Evolutionary conservation across 2,329 filamentous ascomycete genomes (phyloP).

Genomic region (Fusarium sp.): DNA sequence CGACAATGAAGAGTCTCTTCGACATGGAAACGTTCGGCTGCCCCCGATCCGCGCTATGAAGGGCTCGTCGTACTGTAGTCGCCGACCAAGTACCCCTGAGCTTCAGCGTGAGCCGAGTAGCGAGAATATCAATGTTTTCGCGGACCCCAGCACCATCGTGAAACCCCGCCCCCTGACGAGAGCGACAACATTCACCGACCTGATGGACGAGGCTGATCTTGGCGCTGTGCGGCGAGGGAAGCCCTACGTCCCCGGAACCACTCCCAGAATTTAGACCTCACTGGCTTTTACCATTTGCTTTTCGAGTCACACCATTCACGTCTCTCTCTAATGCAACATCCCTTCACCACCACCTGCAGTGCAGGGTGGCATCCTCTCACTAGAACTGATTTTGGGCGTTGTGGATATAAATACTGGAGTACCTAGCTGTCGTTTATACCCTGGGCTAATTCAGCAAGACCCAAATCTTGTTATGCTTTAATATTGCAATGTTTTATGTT

Average conservation of each 20-base stretch:
- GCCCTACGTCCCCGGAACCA: conserved; percentile 53
- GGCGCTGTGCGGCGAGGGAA: conserved; percentile 53
- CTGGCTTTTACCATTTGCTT: background rate
- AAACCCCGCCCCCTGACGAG: conserved; percentile 42
- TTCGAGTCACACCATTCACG: background rate
- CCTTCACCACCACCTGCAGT: conserved; percentile 18
- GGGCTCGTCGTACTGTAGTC: conserved; percentile 38
- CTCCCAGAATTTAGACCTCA: conserved; percentile 43
- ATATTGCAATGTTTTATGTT: conserved; percentile 2
- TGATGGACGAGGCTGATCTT: conserved; percentile 60
- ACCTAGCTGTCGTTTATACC: conserved; percentile 39
- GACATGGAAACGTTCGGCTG: conserved; percentile 44
- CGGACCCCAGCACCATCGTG: conserved; percentile 56
- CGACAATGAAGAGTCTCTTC: conserved; percentile 39
- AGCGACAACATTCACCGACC: conserved; percentile 61
- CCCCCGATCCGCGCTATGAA: conserved; percentile 54
- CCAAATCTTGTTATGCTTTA: conserved; percentile 1
- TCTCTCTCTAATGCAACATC: conserved; percentile 9
- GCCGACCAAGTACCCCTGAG: conserved; percentile 45
- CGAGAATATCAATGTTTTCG: conserved; percentile 63
- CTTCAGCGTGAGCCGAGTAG: conserved; percentile 55
- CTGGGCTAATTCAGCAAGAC: conserved; percentile 14
- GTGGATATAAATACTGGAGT: conserved; percentile 14
- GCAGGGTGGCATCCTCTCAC: conserved; percentile 23
- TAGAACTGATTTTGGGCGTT: conserved; percentile 29